Evolutionary conservation across 805 yeast species (phyloP).

Genomic region (Starmera quercuum): DNA sequence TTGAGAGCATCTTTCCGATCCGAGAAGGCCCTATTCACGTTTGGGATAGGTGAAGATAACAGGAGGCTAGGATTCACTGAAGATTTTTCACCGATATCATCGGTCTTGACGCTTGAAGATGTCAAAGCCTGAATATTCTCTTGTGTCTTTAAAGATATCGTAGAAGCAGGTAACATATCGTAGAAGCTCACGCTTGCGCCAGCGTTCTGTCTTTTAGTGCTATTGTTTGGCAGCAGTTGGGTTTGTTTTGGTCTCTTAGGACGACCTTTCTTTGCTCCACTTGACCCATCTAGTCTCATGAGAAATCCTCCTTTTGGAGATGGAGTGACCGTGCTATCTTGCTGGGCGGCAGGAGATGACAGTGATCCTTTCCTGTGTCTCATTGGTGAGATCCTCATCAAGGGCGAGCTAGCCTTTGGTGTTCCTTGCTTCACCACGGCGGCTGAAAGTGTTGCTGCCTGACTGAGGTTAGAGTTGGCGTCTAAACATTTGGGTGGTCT

Average conservation of each 20-base stretch:
- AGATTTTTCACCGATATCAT: too few species aligned
- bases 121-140: constrained; percentile 15
- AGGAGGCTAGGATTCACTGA: constrained; percentile 19
- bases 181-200: constrained; percentile 1
- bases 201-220: neutral
- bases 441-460: constrained; percentile 20
- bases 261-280: constrained; percentile 1
- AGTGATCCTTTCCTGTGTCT: constrained; percentile 1
- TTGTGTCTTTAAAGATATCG: constrained; percentile 12
- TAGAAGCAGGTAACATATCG: constrained; percentile 4
- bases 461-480: constrained; percentile 6
- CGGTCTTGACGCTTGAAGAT: neutral
- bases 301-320: constrained; percentile 21
- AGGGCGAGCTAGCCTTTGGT: constrained; percentile 18
- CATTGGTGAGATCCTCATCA: constrained; percentile 21
- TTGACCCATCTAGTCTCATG: constrained; percentile 11
- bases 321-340: constrained; percentile 6
- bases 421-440: constrained; percentile 21
- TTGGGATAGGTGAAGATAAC: constrained; percentile 19
- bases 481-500: constrained; percentile 17
- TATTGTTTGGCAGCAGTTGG: neutral
- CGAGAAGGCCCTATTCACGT: neutral
- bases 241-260: neutral
- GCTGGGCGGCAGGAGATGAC: constrained; percentile 11
- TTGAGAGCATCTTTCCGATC: too few species aligned